Evolutionary conservation across 495 filamentous ascomycete genomes (phyloP).

Genomic region (Aspergillus taichungensis): DNA sequence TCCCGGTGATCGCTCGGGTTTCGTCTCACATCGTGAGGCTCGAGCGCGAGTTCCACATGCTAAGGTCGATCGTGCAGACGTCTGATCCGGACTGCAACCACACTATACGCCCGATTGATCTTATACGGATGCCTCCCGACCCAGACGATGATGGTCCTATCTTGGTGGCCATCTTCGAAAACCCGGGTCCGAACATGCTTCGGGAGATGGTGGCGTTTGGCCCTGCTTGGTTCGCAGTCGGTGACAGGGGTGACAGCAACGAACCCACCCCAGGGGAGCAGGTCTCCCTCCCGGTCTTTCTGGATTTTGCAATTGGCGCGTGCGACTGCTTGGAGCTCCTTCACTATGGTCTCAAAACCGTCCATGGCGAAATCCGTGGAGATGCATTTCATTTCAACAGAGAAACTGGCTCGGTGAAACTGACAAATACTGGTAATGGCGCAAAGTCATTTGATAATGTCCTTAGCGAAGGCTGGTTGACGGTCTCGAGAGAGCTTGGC

Average conservation of each 20-base stretch:
- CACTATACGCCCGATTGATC: conserved; percentile 65
- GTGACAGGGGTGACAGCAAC: conserved; percentile 41
- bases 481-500: conserved; percentile 67
- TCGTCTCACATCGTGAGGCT: conserved; percentile 72
- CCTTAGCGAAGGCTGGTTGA: conserved; percentile 74
- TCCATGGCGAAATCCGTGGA: conserved; percentile 79
- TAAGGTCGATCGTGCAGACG: conserved; percentile 57
- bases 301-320: conserved; percentile 83
- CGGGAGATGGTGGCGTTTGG: conserved; percentile 64
- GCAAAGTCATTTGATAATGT: conserved; percentile 80
- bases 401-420: conserved; percentile 58
- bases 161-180: conserved; percentile 67
- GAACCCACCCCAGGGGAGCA: conserved; percentile 44
- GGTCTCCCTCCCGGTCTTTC: conserved; percentile 61
- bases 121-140: conserved; percentile 54
- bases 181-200: conserved; percentile 67
- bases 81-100: conserved; percentile 66
- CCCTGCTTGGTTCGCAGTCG: conserved; percentile 57
- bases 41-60: conserved; percentile 76
- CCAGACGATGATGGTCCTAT: conserved; percentile 56
- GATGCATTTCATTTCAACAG: conserved; percentile 81
- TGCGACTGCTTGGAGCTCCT: conserved; percentile 77
- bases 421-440: conserved; percentile 78
- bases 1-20: conserved; percentile 61
- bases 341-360: conserved; percentile 71